Evolutionary conservation across 805 yeast genomes (phyloP).

Genomic region (Saccharomycopsis fermentans): DNA sequence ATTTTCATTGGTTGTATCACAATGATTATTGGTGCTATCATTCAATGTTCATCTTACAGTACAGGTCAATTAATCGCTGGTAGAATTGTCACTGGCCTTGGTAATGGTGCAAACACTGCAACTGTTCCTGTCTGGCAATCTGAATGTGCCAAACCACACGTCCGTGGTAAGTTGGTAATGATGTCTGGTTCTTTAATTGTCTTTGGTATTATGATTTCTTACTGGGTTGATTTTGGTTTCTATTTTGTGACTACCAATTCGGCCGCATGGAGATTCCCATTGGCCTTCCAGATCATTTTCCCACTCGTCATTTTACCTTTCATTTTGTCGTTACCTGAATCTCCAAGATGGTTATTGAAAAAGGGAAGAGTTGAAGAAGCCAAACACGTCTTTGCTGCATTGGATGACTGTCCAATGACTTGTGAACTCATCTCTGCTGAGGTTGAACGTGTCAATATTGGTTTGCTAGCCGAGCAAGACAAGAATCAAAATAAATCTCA

Average conservation of each 20-base stretch:
- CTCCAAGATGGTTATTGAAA: conserved; percentile 47
- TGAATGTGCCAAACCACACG: conserved; percentile 56
- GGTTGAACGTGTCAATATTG: conserved; percentile 5
- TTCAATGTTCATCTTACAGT: conserved; percentile 38
- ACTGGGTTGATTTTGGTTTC: conserved; percentile 66
- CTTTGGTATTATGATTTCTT: conserved; percentile 64
- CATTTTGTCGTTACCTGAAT: conserved; percentile 33
- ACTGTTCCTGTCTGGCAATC: conserved; percentile 77
- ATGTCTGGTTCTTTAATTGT: conserved; percentile 63
- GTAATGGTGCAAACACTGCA: conserved; percentile 66
- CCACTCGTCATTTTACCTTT: conserved; percentile 23
- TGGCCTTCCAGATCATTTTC: conserved; percentile 61
- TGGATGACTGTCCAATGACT: conserved; percentile 6
- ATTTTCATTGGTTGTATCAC: conserved; percentile 42
- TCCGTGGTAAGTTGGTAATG: conserved; percentile 58
- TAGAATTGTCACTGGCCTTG: conserved; percentile 62
- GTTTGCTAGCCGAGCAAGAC: background rate
- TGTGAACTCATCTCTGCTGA: conserved; percentile 3
- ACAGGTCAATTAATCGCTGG: conserved; percentile 41
- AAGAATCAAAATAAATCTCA: background rate
- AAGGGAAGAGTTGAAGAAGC: conserved; percentile 10
- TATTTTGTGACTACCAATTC: conserved; percentile 33
- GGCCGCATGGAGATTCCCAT: conserved; percentile 60
- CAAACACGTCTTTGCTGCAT: conserved; percentile 11
- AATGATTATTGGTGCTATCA: conserved; percentile 50